Evolutionary conservation across 257 asterid genomes (phyloP).

Genomic region (Salvia hispanica): DNA sequence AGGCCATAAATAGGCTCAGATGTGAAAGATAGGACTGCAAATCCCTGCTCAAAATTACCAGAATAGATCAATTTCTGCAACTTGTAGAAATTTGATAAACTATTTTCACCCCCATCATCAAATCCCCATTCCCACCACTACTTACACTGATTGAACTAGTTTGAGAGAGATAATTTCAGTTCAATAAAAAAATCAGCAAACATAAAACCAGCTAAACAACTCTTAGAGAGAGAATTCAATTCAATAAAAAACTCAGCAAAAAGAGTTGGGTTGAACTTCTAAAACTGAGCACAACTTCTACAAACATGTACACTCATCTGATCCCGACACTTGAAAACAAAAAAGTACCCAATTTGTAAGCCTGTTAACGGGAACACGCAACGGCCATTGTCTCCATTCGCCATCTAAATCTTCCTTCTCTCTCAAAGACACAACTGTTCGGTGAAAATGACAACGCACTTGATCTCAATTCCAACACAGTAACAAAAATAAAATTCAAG

Average conservation of each 20-base stretch:
- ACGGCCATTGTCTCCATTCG: slow-evolving; percentile 49
- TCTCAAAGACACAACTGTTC: slow-evolving; percentile 41
- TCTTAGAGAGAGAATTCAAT: too few species aligned
- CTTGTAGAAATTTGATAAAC: not conserved
- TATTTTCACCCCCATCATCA: too few species aligned
- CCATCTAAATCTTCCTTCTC: slow-evolving; percentile 48
- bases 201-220: not conserved
- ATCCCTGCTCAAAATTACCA: slow-evolving; percentile 56
- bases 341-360: slow-evolving; percentile 81
- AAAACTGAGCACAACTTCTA: too few species aligned
- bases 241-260: too few species aligned
- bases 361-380: slow-evolving; percentile 70
- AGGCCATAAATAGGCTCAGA: slow-evolving; percentile 76
- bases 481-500: not conserved
- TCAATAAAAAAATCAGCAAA: slow-evolving; percentile 7
- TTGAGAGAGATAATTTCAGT: not conserved
- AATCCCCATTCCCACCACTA: too few species aligned
- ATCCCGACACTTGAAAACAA: slow-evolving; percentile 17
- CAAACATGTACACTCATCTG: slow-evolving; percentile 11
- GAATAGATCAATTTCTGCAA: slow-evolving; percentile 4
- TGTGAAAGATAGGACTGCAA: slow-evolving; percentile 95
- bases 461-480: too few species aligned
- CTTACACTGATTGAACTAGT: not conserved
- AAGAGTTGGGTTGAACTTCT: too few species aligned
- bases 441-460: too few species aligned